Percentiles rank a stretch among this genome's conserved stretches.
These are phyloP conservation scores for Poronia punctata DNA, from an alignment of 495 filamentous ascomycete species.

Conservation along the genomic window DNA sequence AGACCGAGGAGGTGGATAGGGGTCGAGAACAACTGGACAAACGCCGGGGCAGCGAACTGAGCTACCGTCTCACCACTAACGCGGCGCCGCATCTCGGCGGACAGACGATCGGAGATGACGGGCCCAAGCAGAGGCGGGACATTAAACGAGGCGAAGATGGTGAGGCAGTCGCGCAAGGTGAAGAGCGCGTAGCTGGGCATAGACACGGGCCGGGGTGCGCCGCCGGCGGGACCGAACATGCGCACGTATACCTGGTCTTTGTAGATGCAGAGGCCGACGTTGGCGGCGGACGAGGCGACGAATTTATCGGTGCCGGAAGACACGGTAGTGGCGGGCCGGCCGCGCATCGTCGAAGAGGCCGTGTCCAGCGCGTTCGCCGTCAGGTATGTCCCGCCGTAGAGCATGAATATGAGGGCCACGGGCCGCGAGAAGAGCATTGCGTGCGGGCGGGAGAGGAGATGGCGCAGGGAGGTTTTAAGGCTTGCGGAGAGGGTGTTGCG, in stretches of 20 bases:
- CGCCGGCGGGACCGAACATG: slow-evolving; percentile 62
- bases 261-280: slow-evolving; percentile 85
- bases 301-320: slow-evolving; percentile 79
- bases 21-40: slow-evolving; percentile 74
- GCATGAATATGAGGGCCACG: slow-evolving; percentile 76
- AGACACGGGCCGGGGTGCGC: slow-evolving; percentile 46
- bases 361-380: slow-evolving; percentile 89
- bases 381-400: slow-evolving; percentile 88
- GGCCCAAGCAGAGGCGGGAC: slow-evolving; percentile 73
- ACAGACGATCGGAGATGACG: slow-evolving; percentile 45
- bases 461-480: slow-evolving; percentile 53
- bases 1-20: slow-evolving; percentile 83
- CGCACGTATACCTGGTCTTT: slow-evolving; percentile 84
- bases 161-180: slow-evolving; percentile 76
- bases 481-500: slow-evolving; percentile 62
- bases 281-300: slow-evolving; percentile 70
- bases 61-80: slow-evolving; percentile 51
- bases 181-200: slow-evolving; percentile 70
- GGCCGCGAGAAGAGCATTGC: slow-evolving; percentile 69
- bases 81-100: slow-evolving; percentile 35
- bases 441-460: slow-evolving; percentile 62
- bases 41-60: slow-evolving; percentile 75
- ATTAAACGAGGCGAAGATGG: slow-evolving; percentile 92
- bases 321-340: slow-evolving; percentile 48
- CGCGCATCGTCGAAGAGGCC: slow-evolving; percentile 54